Evolutionary conservation across 2,329 filamentous ascomycete genomes (phyloP), one percentile per base, ranked within the genome.

Genomic region (Colletotrichum melonis): DNA sequence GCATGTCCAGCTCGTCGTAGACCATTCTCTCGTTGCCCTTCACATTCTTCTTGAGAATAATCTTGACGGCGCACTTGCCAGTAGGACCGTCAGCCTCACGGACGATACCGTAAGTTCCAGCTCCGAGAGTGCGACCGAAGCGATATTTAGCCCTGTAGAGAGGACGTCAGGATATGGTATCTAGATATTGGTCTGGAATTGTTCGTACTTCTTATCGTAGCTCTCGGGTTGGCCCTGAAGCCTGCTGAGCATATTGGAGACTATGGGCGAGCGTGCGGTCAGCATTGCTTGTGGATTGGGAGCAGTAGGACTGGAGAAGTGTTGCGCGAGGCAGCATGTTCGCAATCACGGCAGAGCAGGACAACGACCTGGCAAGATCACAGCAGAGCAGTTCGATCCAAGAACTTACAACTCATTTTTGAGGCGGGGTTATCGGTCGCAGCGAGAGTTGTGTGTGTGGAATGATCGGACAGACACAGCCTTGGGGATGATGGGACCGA

Each of bases 31-130:
- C 97, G 79, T 98, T 98, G 76, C 95, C 96, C 83, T 95, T 97
- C 82, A 99, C 96, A 84, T 98, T 98, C 88, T 98, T 98, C 90
- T 99, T 99, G 80, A 98, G 88, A 83, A 99, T 99, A 82, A 99
- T 98, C 89, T 99, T 99, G 84, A 99, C 91, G 54, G 97, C 97
- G 74, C 97, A 95, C 88, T 98, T 90, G 82, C 95, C 94, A 24
- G 90, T 89, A 55, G 93, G 91, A 77, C 94, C 90, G 75, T 98
- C 95, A 74, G 97, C 97, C 85, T 99, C 97, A 79, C 97, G 92
- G 80, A 99, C 97, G 80, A 99, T 97, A 80, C 97, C 97, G 88
- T 99, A 99, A 79, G 97, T 99, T 78, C 97, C 97, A 75, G 97
- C 97, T 80, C 97, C 97, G 72, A 99, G 90, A 28, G 96, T 98